phyloP scores from a whole-genome alignment of 1,284 basidiomycete genomes.

The Tylopilus orsonianus region DNA sequence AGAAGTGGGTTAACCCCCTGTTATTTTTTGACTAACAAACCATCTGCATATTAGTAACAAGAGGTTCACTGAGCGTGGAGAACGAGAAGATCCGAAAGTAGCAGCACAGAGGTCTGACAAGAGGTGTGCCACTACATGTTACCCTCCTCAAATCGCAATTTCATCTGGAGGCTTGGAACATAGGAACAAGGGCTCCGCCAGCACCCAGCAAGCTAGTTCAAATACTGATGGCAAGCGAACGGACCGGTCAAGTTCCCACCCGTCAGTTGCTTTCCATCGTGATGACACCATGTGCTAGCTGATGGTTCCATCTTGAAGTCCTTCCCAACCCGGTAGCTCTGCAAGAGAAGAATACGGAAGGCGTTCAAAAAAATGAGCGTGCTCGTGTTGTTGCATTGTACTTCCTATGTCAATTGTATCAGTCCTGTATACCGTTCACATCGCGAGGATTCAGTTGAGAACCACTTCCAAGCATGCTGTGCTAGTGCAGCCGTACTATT shows the following conservation, averaged over 20 bases:
- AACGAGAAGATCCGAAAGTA: not conserved
- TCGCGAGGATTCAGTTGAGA: too few relatives aligned
- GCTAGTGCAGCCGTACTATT: too few relatives aligned
- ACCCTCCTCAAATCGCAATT: not conserved
- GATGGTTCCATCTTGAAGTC: not conserved
- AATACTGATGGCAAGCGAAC: not conserved
- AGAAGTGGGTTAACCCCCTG: not conserved
- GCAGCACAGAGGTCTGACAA: too few relatives aligned
- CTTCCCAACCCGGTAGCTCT: not conserved
- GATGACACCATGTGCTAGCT: not conserved
- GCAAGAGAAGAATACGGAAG: too few relatives aligned
- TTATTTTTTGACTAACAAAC: not conserved
- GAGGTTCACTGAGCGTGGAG: constrained; percentile 6
- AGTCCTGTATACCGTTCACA: too few relatives aligned
- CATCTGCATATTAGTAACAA: not conserved
- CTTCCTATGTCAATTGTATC: too few relatives aligned
- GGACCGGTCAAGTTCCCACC: fast-evolving
- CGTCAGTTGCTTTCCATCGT: constrained; percentile 4
- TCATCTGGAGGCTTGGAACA: not conserved
- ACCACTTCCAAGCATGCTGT: too few relatives aligned
- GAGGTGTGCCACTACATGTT: not conserved
- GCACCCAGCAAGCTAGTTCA: not conserved
- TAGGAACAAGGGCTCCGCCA: not conserved
- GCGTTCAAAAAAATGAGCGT: too few relatives aligned
- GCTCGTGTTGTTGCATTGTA: too few relatives aligned